Conservation (phyloP, 2,329 filamentous ascomycete genomes). For the Fusarium sp. region DNA sequence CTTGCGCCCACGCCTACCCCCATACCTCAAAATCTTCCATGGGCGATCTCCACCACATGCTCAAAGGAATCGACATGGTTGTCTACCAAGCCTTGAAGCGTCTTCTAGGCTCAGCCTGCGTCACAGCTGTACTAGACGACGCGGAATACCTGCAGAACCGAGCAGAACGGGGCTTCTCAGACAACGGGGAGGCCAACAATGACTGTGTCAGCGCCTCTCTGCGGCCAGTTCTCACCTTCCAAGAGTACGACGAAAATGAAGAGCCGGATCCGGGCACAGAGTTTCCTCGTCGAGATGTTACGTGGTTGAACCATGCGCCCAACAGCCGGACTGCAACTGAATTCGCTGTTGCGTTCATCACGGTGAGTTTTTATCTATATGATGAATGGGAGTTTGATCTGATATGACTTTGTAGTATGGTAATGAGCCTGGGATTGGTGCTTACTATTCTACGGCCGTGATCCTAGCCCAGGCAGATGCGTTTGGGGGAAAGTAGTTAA, state of each 20-base stretch:
- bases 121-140: conserved; percentile 17
- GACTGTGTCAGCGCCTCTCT: too few species aligned
- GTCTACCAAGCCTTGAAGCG: conserved; percentile 47
- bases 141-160: rapidly evolving
- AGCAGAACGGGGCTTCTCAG: neutral
- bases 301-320: conserved; percentile 24
- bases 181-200: neutral
- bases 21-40: conserved; percentile 46
- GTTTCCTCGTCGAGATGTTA: neutral
- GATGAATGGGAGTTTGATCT: neutral
- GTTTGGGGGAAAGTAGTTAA: neutral
- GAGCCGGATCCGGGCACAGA: neutral
- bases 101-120: neutral
- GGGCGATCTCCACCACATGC: conserved; percentile 44
- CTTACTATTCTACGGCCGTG: conserved; percentile 20
- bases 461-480: conserved; percentile 6
- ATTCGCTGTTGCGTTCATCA: conserved; percentile 2
- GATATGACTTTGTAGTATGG: conserved; percentile 1
- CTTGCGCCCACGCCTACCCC: conserved; percentile 57
- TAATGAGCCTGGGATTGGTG: neutral
- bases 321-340: neutral
- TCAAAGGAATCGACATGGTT: conserved; percentile 58
- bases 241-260: neutral
- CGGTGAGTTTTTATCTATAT: neutral
- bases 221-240: neutral